phyloP scores from a whole-genome alignment of 768 basidiomycete genomes.

The Paxillus rubicundulus region DNA sequence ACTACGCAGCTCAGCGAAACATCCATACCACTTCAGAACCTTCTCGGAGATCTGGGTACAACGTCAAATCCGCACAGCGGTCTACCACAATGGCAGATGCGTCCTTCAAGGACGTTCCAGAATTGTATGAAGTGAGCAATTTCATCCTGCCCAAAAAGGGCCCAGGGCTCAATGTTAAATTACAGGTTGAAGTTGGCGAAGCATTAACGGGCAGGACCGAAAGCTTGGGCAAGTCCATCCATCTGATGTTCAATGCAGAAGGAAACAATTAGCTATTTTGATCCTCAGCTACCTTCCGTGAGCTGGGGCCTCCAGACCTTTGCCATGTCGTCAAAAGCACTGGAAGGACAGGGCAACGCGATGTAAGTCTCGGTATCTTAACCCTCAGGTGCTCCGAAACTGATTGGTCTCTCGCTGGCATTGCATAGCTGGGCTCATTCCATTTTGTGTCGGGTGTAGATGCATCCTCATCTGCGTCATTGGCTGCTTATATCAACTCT shows the following conservation, averaged over 20 bases:
- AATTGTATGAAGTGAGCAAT: constrained; percentile 83
- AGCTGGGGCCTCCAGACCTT: constrained; percentile 95
- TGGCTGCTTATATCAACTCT: constrained; percentile 98
- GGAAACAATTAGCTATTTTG: constrained; percentile 5
- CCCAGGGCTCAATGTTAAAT: constrained; percentile 2
- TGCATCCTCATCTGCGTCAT: constrained; percentile 93
- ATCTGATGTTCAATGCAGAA: not conserved
- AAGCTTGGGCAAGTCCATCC: constrained; percentile 65
- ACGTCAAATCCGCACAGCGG: constrained; percentile 1
- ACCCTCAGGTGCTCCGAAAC: not conserved
- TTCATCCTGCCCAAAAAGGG: not conserved
- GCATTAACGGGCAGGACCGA: constrained; percentile 88
- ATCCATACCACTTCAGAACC: not conserved
- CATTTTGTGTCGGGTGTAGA: constrained; percentile 99
- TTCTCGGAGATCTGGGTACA: not conserved
- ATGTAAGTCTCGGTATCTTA: constrained; percentile 52
- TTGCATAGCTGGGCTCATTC: constrained; percentile 81
- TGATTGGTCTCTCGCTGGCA: constrained; percentile 2
- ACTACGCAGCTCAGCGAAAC: not conserved
- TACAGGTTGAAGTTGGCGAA: constrained; percentile 86
- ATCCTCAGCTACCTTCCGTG: constrained; percentile 82
- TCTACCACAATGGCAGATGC: constrained; percentile 55
- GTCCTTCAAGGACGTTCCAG: constrained; percentile 90
- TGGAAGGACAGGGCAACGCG: constrained; percentile 78
- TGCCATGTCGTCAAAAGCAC: constrained; percentile 94